Evolutionary conservation across 116 monocot species (phyloP), one percentile per base, ranked within the genome.

Genomic region (Thalassia testudinum): DNA sequence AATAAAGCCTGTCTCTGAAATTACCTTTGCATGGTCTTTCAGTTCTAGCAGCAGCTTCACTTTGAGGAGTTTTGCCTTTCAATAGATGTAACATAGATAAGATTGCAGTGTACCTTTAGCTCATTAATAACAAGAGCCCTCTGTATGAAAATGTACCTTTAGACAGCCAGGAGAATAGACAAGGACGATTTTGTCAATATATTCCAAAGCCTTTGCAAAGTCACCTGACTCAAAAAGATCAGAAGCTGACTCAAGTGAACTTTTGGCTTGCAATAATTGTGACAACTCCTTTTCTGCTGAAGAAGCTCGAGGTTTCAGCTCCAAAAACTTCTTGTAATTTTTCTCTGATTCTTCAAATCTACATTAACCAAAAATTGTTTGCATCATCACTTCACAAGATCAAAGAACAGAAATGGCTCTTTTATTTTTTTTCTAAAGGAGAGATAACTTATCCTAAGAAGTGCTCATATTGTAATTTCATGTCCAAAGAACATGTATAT

Each of bases 291-390:
- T 95, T 58, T 95, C 95, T 53, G 54, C 82, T 14, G 66, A 74
- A 68, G 83, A 37, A 54, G 61, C 65, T 26, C 75, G 71, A 43
- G 95, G 85, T 44, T 79, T 88, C 47, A 77, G 66, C 56, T 88
- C 82, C 49, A 95, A 57, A 67, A 72, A 74, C 47, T 59, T 88
- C 60, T 69, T 79, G 61, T 88, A 95, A 63, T 72, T 70, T 53
- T 58, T 74, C 65, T 85, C 82, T 53, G 95, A 88, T 67, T 95
- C 88, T 43, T 85, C 82, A 61, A 72, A 88, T 65, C 95, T 95
- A 62, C 61, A 84, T 65, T 34, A 70, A 26, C 37, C 42, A 90
- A 66, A 64, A 55, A 53, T 53, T 40, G 14, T 54, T 45, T 59
- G 19, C 5, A 50, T 50, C 22, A 24, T 23, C 5, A 22, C 23